Evolutionary conservation across 2,329 filamentous ascomycete species (phyloP).

Genomic region (Aspergillus fijiensis): DNA sequence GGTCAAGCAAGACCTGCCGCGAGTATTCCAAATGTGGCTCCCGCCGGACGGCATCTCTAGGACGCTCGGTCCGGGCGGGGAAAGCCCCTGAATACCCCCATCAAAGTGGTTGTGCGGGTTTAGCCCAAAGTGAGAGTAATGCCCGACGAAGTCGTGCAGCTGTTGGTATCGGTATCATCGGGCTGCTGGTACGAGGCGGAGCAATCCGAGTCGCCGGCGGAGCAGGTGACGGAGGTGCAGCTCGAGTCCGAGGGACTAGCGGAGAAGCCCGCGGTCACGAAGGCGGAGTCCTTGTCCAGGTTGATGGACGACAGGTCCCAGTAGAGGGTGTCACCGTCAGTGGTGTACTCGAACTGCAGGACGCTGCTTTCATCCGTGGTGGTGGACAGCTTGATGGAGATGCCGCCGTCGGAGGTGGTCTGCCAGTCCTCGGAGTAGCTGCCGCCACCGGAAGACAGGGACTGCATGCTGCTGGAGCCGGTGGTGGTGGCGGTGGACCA

Average conservation of each 20-base stretch:
- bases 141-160: slow-evolving; percentile 28
- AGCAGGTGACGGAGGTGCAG: slow-evolving; percentile 33
- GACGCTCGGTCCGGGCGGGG: too few relatives aligned
- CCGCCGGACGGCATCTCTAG: too few relatives aligned
- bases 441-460: neutral
- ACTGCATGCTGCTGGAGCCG: neutral
- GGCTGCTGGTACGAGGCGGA: slow-evolving; percentile 37
- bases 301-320: neutral
- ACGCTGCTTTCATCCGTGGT: neutral
- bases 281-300: slow-evolving; percentile 17
- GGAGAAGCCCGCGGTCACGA: slow-evolving; percentile 35
- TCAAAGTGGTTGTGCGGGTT: neutral
- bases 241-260: slow-evolving; percentile 28
- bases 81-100: too few relatives aligned
- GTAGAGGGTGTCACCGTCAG: neutral
- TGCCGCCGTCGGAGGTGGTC: neutral
- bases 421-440: neutral
- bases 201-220: slow-evolving; percentile 33
- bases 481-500: slow-evolving; percentile 4
- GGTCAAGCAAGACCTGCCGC: too few relatives aligned
- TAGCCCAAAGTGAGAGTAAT: slow-evolving; percentile 37
- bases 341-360: neutral
- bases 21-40: too few relatives aligned
- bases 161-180: slow-evolving; percentile 36
- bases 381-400: neutral